These are phyloP conservation scores for Salvia miltiorrhiza DNA, from an alignment of 257 asterid species.

Conservation along the genomic window DNA sequence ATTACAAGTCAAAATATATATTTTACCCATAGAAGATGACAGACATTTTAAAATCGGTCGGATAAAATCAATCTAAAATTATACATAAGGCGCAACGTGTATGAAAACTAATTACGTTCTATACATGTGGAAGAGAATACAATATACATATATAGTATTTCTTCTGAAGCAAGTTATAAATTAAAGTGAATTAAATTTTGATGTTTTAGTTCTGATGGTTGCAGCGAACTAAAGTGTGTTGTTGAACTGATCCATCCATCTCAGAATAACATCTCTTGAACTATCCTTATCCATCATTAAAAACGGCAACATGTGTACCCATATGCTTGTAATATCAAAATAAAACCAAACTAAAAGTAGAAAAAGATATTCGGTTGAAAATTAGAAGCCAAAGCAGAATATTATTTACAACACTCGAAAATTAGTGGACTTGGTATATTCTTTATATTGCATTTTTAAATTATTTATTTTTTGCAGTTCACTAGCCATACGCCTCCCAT, in stretches of 20 bases:
- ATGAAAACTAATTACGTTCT: too few species aligned
- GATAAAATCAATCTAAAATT: too few species aligned
- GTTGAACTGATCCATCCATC: conserved; percentile 55
- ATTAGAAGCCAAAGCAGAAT: conserved; percentile 7
- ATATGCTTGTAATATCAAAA: not conserved
- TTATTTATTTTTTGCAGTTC: not conserved
- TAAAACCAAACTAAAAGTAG: conserved; percentile 4
- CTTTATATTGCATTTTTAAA: not conserved
- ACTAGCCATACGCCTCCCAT: not conserved
- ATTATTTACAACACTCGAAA: not conserved
- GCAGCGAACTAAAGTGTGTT: conserved; percentile 43
- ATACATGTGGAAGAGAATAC: too few species aligned
- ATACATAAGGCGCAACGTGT: too few species aligned
- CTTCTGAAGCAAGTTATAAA: conserved; percentile 3
- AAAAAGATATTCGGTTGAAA: not conserved
- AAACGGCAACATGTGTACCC: conserved; percentile 1
- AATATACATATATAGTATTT: too few species aligned
- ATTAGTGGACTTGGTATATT: conserved; percentile 4
- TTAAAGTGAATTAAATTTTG: not conserved
- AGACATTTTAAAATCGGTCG: too few species aligned
- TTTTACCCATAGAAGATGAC: too few species aligned
- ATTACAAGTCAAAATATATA: too few species aligned
- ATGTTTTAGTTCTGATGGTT: conserved; percentile 39
- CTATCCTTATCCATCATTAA: conserved; percentile 22
- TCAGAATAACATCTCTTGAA: conserved; percentile 21